Base-by-base conservation (phyloP, 2,329 filamentous ascomycete genomes). In the Zymoseptoria passerinii region DNA sequence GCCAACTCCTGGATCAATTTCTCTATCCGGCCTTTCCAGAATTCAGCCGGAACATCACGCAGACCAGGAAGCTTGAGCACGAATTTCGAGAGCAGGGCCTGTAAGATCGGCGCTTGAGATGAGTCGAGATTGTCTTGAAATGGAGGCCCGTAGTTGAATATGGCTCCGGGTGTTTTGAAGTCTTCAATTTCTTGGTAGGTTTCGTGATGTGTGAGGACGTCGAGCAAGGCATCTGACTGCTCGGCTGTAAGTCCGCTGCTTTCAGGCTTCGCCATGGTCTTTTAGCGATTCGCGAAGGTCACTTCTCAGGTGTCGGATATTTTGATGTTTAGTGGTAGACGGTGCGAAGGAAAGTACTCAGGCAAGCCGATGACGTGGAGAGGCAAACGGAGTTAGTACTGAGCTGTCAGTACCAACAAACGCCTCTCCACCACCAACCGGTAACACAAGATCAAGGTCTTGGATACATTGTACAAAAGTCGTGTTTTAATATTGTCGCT, bases 131-230 rank as follows among this genome's bases (percentile, higher is more conserved):
- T 68, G 70, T 78, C 67, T 58, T 72, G 74, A 71, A 92, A 91
- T 0, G 89, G 89, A 62, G 81, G 83, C 13, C 89, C 88, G 75
- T 90, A 91, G 20, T 78, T 72, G 59, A 80, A 77, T 59, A 91
- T 86, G 28, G 84, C 81, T 1, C 78, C 75, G 0, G 87, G 82
- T 44, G 79, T 73, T 67, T 86, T 89, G 78, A 92, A 90, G 61
- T 80, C 80, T 68, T 87, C 81, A 61, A 90, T 88, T 72, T 94
- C 89, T 10, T 80, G 72, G 71, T 82, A 82, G 48, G 79, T 77
- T 65, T 81, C 77, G 70, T 78, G 74, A 67, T 81, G 80, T 57
- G 77, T 80, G 44, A 82, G 69, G 63, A 82, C 76, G 65, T 82
- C 80, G 67, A 82, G 78, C 50, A 82, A 74, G 50, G 80, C 79